Evolutionary conservation across 306 rosid species (phyloP).

Genomic region (Begonia masoniana): DNA sequence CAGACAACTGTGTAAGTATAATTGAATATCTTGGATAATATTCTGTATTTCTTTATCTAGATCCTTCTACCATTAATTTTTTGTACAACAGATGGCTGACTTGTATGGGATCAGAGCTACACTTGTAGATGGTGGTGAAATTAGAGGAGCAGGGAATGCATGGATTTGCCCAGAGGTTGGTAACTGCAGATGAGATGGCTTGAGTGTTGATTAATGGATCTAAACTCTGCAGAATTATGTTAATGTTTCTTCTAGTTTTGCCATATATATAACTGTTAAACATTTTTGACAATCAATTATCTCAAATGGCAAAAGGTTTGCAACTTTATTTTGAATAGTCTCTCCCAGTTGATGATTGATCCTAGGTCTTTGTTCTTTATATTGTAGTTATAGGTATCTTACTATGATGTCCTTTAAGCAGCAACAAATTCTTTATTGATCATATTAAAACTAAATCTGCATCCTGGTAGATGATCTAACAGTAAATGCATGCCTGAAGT

Average conservation of each 20-base stretch:
- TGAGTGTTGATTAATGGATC: slow-evolving; percentile 8
- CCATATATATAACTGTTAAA: not conserved
- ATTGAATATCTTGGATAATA: not conserved
- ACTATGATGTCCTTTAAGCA: no score
- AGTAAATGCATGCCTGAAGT: no score
- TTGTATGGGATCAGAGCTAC: slow-evolving; percentile 85
- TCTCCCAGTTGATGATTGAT: no score
- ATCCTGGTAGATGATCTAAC: no score
- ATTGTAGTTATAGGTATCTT: no score
- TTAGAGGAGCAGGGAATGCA: slow-evolving; percentile 96
- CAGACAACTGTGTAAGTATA: slow-evolving; percentile 75
- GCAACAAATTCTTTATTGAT: no score
- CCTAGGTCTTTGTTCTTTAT: no score
- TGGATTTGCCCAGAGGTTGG: slow-evolving; percentile 97
- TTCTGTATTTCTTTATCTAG: slow-evolving; percentile 6
- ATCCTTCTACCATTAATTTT: slow-evolving; percentile 13
- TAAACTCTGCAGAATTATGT: slow-evolving; percentile 4
- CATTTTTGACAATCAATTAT: no score
- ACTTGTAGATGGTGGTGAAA: slow-evolving; percentile 96
- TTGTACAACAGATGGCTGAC: slow-evolving; percentile 70
- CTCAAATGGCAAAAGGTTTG: no score
- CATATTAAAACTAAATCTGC: no score
- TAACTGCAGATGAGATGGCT: slow-evolving; percentile 11
- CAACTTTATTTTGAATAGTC: no score
- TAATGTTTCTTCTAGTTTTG: not conserved